Evolutionary conservation across 306 rosid species (phyloP).

Genomic region (Dicorynia guianensis): DNA sequence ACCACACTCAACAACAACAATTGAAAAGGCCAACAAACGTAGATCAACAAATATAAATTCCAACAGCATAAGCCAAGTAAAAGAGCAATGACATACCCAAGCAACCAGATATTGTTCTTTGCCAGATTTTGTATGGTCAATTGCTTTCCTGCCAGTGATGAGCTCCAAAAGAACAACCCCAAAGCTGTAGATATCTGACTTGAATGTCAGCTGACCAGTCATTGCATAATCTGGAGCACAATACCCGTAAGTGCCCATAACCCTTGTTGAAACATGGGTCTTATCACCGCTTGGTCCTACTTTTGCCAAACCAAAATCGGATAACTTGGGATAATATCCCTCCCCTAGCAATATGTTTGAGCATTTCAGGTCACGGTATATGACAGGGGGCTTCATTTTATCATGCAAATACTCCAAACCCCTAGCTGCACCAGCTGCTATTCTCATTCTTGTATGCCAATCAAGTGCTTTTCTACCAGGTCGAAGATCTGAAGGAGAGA

Average conservation of each 20-base stretch:
- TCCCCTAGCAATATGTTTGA: constrained; percentile 71
- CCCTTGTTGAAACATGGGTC: constrained; percentile 74
- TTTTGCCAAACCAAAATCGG: constrained; percentile 64
- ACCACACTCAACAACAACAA: background rate
- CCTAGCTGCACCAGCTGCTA: constrained; percentile 71
- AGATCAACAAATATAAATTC: constrained; percentile 14
- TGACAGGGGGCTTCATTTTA: constrained; percentile 66
- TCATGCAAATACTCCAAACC: constrained; percentile 77
- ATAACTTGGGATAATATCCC: constrained; percentile 42
- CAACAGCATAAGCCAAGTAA: background rate
- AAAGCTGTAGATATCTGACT: constrained; percentile 73
- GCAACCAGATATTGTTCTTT: constrained; percentile 69
- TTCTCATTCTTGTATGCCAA: constrained; percentile 72
- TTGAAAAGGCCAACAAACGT: background rate
- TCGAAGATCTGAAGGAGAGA: constrained; percentile 45
- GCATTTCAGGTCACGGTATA: constrained; percentile 73
- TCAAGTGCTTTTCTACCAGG: constrained; percentile 50
- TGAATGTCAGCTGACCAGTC: constrained; percentile 71
- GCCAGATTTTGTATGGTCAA: constrained; percentile 47
- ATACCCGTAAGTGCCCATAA: constrained; percentile 78
- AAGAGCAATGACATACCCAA: constrained; percentile 57
- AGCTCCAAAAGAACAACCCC: constrained; percentile 76
- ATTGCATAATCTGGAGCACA: constrained; percentile 43
- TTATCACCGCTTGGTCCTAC: constrained; percentile 75
- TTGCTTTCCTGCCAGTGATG: constrained; percentile 71